A percentile compares a stretch with the other conserved stretches of the same genome.
Conservation (phyloP, 2,329 filamentous ascomycete species). For the Beauveria sp. region DNA sequence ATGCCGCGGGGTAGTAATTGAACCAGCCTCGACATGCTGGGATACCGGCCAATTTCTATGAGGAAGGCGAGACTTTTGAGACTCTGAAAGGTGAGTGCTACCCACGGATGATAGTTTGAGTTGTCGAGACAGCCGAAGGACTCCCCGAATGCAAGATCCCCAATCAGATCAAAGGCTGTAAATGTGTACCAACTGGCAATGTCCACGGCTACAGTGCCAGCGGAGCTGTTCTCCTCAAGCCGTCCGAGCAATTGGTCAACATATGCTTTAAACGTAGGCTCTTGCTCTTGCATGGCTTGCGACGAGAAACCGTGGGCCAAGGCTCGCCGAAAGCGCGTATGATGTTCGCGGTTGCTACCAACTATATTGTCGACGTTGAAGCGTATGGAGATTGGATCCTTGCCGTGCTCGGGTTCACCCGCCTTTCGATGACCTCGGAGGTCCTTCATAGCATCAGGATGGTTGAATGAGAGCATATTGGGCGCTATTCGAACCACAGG, state of each 20-base stretch:
- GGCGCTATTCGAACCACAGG: neutral
- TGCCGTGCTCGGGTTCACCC: neutral
- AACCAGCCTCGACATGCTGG: neutral
- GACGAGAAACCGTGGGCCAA: neutral
- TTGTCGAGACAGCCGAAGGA: conserved; percentile 26
- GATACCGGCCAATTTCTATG: neutral
- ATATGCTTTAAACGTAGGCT: neutral
- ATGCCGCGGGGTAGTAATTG: neutral
- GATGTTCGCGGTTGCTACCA: neutral
- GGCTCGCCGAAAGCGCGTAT: neutral
- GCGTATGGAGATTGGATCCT: neutral
- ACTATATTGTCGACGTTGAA: neutral
- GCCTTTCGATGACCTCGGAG: neutral
- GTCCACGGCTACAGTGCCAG: neutral
- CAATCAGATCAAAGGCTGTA: conserved; percentile 28
- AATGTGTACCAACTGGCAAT: neutral
- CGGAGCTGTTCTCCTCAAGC: neutral
- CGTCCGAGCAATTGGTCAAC: neutral
- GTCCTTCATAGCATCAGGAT: neutral
- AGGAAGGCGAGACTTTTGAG: neutral
- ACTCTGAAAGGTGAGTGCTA: neutral
- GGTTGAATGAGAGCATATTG: neutral
- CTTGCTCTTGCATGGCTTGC: neutral
- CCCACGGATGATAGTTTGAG: conserved; percentile 4
- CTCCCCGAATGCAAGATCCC: conserved; percentile 33